phyloP scores from a whole-genome alignment of 306 rosid species.

The Cucumis sativus region Cucumber_9930_V3 NC_026657.2:267501-268000 shows the following conservation, averaged over 20 bases:
- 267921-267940: too few species aligned
- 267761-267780: too few species aligned
- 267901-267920: too few species aligned
- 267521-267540: slow-evolving; percentile 56
- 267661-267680: slow-evolving; percentile 76
- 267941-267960: too few species aligned
- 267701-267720: slow-evolving; percentile 51
- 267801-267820: too few species aligned
- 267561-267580: slow-evolving; percentile 54
- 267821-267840: too few species aligned
- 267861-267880: too few species aligned
- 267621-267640: slow-evolving; percentile 86
- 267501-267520: slow-evolving; percentile 38
- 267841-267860: too few species aligned
- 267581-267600: slow-evolving; percentile 50
- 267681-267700: slow-evolving; percentile 63
- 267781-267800: too few species aligned
- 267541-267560: slow-evolving; percentile 35
- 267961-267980: too few species aligned
- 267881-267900: too few species aligned
- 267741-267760: slow-evolving; percentile 32
- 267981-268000: too few species aligned
- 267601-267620: slow-evolving; percentile 83
- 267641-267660: slow-evolving; percentile 69
- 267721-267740: slow-evolving; percentile 69